Conservation (phyloP, 164 flowering plant genomes). For the Tetrastigma voinierianum region DNA sequence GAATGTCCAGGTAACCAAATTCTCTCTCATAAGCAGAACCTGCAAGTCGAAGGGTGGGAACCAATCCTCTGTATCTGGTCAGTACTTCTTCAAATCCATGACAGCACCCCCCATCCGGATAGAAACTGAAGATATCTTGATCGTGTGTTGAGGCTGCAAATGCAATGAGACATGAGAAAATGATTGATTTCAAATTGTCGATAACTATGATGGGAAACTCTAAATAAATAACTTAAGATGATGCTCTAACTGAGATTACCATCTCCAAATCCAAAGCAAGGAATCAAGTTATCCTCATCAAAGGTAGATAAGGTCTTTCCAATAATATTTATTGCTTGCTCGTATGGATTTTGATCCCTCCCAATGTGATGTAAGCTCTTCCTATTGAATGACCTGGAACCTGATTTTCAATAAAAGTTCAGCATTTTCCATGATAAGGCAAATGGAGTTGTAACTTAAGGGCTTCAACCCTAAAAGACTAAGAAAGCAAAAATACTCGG, state of each 20-base stretch:
- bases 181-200: neutral
- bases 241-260: constrained; percentile 24
- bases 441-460: neutral
- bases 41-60: constrained; percentile 14
- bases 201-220: neutral
- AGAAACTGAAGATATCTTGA: constrained; percentile 16
- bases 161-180: neutral
- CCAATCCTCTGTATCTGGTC: constrained; percentile 8
- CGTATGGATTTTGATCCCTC: constrained; percentile 36
- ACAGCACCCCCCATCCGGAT: constrained; percentile 8
- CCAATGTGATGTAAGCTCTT: constrained; percentile 6
- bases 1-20: neutral
- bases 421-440: neutral
- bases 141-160: constrained; percentile 18
- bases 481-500: too few relatives aligned
- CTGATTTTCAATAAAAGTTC: constrained; percentile 22
- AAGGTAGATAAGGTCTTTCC: constrained; percentile 50
- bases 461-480: too few relatives aligned
- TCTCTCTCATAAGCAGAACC: neutral
- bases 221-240: neutral
- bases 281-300: constrained; percentile 58
- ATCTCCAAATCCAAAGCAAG: constrained; percentile 65
- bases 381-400: constrained; percentile 36
- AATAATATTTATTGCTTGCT: constrained; percentile 52
- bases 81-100: constrained; percentile 15